Conservation (phyloP, 2,329 filamentous ascomycete genomes). For the Zasmidium angulare region DNA sequence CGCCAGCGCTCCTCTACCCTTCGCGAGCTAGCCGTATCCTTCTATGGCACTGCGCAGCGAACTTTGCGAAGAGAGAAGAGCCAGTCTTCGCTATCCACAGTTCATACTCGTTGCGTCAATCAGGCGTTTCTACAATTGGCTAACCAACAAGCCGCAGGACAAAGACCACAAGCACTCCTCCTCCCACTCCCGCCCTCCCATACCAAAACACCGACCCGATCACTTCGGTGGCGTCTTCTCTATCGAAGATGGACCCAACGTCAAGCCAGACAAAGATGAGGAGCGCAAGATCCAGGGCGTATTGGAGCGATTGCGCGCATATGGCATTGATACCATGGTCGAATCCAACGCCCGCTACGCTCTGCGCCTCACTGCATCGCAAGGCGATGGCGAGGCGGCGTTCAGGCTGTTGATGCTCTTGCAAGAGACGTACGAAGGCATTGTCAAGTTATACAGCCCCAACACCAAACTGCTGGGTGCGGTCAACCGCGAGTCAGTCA, state of each 20-base stretch:
- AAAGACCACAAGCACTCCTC: slow-evolving; percentile 7
- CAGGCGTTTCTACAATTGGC: slow-evolving; percentile 2
- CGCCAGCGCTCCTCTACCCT: background rate
- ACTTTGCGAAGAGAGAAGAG: slow-evolving; percentile 2
- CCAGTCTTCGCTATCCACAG: slow-evolving; percentile 1
- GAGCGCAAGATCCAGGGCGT: slow-evolving; percentile 58
- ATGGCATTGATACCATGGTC: slow-evolving; percentile 58
- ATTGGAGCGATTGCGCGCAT: slow-evolving; percentile 51
- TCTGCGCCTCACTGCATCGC: slow-evolving; percentile 61
- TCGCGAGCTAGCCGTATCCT: background rate
- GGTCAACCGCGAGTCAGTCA: slow-evolving; percentile 80
- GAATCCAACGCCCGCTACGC: slow-evolving; percentile 64
- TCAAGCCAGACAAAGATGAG: slow-evolving; percentile 57
- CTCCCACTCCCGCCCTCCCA: background rate
- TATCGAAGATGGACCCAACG: slow-evolving; percentile 55
- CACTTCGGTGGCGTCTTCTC: slow-evolving; percentile 66
- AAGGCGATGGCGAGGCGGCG: slow-evolving; percentile 71
- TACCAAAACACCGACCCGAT: slow-evolving; percentile 44
- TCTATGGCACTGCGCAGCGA: slow-evolving; percentile 2
- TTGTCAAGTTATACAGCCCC: slow-evolving; percentile 73
- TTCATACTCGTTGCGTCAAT: background rate
- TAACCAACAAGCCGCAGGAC: slow-evolving; percentile 17
- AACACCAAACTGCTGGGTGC: slow-evolving; percentile 75
- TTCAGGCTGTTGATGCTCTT: slow-evolving; percentile 75
- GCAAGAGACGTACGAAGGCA: slow-evolving; percentile 76